Conservation (phyloP, 352 stramenopile genomes). For the Lagenidium sp. region DNA sequence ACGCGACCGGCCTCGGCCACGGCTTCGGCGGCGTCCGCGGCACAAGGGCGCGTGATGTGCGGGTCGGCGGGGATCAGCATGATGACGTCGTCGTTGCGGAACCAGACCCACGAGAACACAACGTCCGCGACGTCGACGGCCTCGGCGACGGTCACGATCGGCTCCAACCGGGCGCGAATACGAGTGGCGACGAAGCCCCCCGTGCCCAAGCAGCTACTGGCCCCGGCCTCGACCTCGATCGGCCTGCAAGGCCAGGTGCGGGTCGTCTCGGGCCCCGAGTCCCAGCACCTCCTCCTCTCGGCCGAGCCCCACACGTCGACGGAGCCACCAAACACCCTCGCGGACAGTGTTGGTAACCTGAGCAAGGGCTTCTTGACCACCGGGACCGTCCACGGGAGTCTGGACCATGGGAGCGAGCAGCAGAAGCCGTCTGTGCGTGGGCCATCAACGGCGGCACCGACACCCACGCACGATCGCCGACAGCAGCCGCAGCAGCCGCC, state of each 20-base stretch:
- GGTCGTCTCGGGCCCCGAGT: constrained; percentile 2
- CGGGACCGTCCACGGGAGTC: too few species aligned
- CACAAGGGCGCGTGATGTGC: background rate
- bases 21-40: background rate
- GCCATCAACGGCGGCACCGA: too few species aligned
- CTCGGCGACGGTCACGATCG: constrained; percentile 16
- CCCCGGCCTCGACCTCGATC: background rate
- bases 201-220: constrained; percentile 27
- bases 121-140: background rate
- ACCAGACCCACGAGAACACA: constrained; percentile 3
- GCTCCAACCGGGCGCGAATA: constrained; percentile 42
- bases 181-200: constrained; percentile 38
- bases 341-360: too few species aligned
- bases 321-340: too few species aligned
- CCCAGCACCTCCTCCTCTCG: constrained; percentile 1
- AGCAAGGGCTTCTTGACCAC: too few species aligned
- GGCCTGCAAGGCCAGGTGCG: background rate
- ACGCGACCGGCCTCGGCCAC: background rate
- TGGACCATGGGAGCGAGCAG: too few species aligned
- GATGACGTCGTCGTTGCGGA: constrained; percentile 14
- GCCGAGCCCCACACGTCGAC: background rate
- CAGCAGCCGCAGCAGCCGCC: too few species aligned
- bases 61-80: background rate
- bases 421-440: too few species aligned
- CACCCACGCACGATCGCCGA: too few species aligned